phyloP scores from a whole-genome alignment of 257 asterid genomes.

The Nicotiana benthamiana region DNA sequence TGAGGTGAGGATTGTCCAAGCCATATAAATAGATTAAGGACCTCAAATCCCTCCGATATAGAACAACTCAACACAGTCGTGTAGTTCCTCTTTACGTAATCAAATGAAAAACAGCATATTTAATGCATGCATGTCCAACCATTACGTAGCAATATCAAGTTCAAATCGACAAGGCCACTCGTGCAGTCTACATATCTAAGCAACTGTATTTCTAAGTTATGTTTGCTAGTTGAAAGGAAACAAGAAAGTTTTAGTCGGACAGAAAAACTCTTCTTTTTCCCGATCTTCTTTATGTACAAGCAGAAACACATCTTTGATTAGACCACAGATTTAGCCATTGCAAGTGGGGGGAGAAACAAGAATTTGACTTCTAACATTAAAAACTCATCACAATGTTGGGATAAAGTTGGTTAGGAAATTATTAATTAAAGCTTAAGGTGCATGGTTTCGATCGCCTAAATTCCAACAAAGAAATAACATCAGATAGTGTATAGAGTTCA shows the following conservation, averaged over 20 bases:
- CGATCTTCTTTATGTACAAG: not conserved
- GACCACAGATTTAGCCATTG: slow-evolving; percentile 1
- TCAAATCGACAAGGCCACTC: not conserved
- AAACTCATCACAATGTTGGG: not conserved
- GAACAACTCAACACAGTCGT: too few relatives aligned
- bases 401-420: not conserved
- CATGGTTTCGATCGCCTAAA: not conserved
- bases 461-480: not conserved
- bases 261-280: not conserved
- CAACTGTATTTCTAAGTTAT: not conserved
- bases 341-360: not conserved
- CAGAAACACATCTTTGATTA: not conserved
- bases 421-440: not conserved
- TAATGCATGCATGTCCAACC: slow-evolving; percentile 1
- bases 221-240: not conserved
- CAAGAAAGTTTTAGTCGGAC: not conserved
- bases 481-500: not conserved
- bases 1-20: too few relatives aligned
- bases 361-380: not conserved
- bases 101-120: not conserved
- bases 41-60: too few relatives aligned
- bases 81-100: not conserved
- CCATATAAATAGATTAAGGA: too few relatives aligned
- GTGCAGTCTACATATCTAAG: slow-evolving; percentile 4
- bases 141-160: not conserved